Percentiles rank a stretch among this genome's conserved stretches.
These are phyloP conservation scores for Oehlia diaphana DNA, from an alignment of 192 early-diverging fungal genomes.

Conservation along the genomic window DNA sequence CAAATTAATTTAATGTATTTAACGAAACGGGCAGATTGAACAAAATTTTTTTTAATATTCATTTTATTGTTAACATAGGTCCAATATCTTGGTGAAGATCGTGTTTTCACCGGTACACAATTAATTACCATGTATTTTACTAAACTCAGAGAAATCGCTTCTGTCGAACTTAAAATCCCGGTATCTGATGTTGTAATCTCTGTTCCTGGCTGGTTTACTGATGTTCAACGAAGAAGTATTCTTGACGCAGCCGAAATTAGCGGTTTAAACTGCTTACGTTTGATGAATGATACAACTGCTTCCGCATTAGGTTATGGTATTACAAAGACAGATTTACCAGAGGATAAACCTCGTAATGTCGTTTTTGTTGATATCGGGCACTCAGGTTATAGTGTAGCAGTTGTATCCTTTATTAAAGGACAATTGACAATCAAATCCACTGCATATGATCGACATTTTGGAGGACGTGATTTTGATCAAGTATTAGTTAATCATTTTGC, in stretches of 20 bases:
- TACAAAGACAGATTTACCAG: constrained; percentile 95
- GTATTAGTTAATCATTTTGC: constrained; percentile 85
- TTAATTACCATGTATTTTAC: constrained; percentile 91
- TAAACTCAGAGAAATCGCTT: constrained; percentile 89
- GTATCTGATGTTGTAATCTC: constrained; percentile 94
- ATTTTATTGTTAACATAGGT: constrained; percentile 51
- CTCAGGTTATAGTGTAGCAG: constrained; percentile 80
- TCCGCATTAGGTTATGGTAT: constrained; percentile 97
- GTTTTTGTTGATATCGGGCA: constrained; percentile 95
- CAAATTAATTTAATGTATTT: neutral
- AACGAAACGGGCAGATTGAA: neutral
- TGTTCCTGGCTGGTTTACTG: constrained; percentile 93
- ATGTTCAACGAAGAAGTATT: constrained; percentile 87
- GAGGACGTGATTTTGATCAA: constrained; percentile 95
- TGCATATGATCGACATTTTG: constrained; percentile 91
- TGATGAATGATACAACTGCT: constrained; percentile 94
- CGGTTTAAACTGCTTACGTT: constrained; percentile 85
- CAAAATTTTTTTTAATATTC: neutral
- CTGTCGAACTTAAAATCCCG: constrained; percentile 76
- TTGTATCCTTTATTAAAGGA: constrained; percentile 94
- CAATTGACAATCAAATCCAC: constrained; percentile 90
- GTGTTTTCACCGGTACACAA: constrained; percentile 84
- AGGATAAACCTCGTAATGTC: constrained; percentile 88
- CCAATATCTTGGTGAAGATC: constrained; percentile 74
- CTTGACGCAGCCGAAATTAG: constrained; percentile 85